A percentile compares a stretch with the other conserved stretches of the same genome.
These are phyloP conservation scores for Thelonectria discophora DNA, from an alignment of 2,329 filamentous ascomycete genomes.

Conservation along the genomic window DNA sequence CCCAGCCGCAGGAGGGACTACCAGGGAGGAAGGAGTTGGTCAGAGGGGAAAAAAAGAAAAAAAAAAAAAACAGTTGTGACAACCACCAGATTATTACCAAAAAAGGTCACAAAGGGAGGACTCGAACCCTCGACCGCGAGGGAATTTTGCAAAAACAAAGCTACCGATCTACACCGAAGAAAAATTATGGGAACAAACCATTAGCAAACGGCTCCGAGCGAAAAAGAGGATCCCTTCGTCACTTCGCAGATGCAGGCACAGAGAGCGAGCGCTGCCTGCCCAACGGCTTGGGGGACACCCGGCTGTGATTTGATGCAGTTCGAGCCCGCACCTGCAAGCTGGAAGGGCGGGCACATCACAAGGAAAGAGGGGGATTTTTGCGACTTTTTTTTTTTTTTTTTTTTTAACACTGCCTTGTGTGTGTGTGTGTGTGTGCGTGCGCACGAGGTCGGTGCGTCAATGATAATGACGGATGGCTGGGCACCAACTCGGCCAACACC, in stretches of 20 bases:
- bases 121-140: slow-evolving; percentile 6
- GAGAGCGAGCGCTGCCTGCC: slow-evolving; percentile 13
- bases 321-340: slow-evolving; percentile 1
- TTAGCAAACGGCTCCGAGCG: neutral
- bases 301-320: slow-evolving; percentile 5
- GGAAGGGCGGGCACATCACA: slow-evolving; percentile 12
- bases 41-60: slow-evolving; percentile 19
- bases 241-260: slow-evolving; percentile 23
- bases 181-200: neutral
- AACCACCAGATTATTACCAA: slow-evolving; percentile 1
- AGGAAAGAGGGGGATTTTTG: neutral
- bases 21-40: too few relatives aligned
- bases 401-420: too few relatives aligned
- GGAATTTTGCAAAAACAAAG: slow-evolving; percentile 5
- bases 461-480: slow-evolving; percentile 10
- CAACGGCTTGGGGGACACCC: slow-evolving; percentile 24
- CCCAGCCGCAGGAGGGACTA: slow-evolving; percentile 29
- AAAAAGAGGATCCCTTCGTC: slow-evolving; percentile 19
- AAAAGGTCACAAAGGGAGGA: neutral
- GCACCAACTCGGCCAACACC: slow-evolving; percentile 5
- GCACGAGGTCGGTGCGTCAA: slow-evolving; percentile 10
- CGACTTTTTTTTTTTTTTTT: neutral
- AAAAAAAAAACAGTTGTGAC: slow-evolving; percentile 20
- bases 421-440: too few relatives aligned
- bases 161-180: neutral